A percentile compares a stretch with the other conserved stretches of the same genome.
Conservation (phyloP, 2,329 filamentous ascomycete species). For the Coniochaeta ligniaria region DNA sequence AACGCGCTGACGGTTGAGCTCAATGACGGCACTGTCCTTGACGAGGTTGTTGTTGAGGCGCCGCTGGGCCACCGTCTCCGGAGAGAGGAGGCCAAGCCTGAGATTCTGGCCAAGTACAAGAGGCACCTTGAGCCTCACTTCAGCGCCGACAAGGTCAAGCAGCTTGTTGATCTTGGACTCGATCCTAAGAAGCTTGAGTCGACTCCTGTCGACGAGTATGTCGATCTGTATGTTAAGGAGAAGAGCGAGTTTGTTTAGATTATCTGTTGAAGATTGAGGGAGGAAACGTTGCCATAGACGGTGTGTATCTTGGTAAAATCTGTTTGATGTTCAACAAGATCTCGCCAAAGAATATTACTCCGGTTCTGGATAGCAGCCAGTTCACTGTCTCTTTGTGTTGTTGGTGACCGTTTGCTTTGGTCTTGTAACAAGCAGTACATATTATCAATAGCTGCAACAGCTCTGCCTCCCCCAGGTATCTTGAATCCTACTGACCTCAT, state of each 20-base stretch:
- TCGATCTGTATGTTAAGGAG: slow-evolving; percentile 69
- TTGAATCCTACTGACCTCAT: background rate
- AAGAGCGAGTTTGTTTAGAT: slow-evolving; percentile 51
- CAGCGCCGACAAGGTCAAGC: slow-evolving; percentile 65
- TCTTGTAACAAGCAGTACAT: background rate
- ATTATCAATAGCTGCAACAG: background rate
- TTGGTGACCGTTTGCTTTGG: background rate
- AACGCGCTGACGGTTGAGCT: slow-evolving; percentile 93
- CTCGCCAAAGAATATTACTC: background rate
- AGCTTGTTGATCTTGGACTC: slow-evolving; percentile 74
- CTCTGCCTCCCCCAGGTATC: background rate
- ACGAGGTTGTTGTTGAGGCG: slow-evolving; percentile 88
- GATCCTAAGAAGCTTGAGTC: slow-evolving; percentile 68
- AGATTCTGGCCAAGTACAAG: slow-evolving; percentile 94
- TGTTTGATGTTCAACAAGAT: background rate
- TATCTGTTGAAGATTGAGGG: background rate
- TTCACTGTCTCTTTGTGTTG: background rate
- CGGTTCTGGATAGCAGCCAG: background rate
- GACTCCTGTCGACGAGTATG: slow-evolving; percentile 85
- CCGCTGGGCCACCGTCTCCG: slow-evolving; percentile 87
- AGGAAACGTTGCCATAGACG: background rate
- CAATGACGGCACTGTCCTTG: slow-evolving; percentile 85
- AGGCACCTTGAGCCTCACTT: slow-evolving; percentile 84
- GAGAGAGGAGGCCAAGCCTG: slow-evolving; percentile 94
- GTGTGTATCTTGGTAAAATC: background rate